These are phyloP conservation scores for Uronychia binucleata DNA, from an alignment of 73 alveolate species.

Conservation along the genomic window DNA sequence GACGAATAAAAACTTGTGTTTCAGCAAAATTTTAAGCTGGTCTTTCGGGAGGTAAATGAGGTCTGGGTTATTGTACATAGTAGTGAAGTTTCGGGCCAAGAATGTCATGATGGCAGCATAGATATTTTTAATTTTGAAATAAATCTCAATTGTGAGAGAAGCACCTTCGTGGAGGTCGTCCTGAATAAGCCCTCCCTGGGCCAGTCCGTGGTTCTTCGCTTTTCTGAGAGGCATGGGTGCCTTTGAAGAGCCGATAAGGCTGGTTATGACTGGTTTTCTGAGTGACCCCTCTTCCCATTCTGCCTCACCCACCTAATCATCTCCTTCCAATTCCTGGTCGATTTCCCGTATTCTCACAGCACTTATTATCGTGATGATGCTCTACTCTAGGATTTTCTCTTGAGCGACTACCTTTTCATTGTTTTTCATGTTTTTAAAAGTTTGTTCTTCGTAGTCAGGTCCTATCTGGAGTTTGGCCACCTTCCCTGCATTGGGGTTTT, in stretches of 20 bases:
- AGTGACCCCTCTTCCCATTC: slow-evolving; percentile 7
- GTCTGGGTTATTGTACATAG: slow-evolving; percentile 14
- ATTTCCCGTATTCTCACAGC: background rate
- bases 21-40: slow-evolving; percentile 20
- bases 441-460: slow-evolving; percentile 16
- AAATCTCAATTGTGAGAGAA: slow-evolving; percentile 31
- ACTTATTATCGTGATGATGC: slow-evolving; percentile 22
- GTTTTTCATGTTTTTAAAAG: background rate
- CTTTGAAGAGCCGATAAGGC: slow-evolving; percentile 43
- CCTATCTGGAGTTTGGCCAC: slow-evolving; percentile 22
- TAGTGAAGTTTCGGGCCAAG: slow-evolving; percentile 33
- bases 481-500: slow-evolving; percentile 17
- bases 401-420: background rate
- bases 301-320: background rate
- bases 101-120: slow-evolving; percentile 27
- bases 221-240: slow-evolving; percentile 33
- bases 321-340: background rate
- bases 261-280: slow-evolving; percentile 18
- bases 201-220: background rate
- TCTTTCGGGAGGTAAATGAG: slow-evolving; percentile 35
- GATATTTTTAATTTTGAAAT: slow-evolving; percentile 31
- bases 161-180: slow-evolving; percentile 35
- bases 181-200: background rate
- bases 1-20: slow-evolving; percentile 33
- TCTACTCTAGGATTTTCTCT: slow-evolving; percentile 25